Base-by-base conservation (phyloP, 257 asterid genomes). In the Solanum paucissectum region DNA sequence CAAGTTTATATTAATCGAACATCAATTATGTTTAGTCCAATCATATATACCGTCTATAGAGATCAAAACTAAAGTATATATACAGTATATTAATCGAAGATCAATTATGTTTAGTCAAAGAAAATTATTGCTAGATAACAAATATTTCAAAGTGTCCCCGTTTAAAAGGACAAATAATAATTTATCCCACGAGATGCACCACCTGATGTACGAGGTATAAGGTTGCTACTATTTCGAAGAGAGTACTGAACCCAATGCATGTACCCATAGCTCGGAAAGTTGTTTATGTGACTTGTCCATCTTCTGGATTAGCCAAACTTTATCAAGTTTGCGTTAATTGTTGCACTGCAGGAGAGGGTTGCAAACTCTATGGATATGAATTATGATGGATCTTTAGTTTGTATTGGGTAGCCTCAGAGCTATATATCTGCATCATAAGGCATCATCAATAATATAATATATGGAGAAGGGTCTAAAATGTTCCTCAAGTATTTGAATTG, bases 251-350 rank as follows among this genome's bases (percentile, higher is more conserved):
- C n/a, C n/a, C n/a, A 87, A 27, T 44, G 2, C 13, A 3, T 83
- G 90, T 83, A 89, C 89, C 6, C 5, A n/a, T 2, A 71, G 49
- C 87, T 90, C 88, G 18, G 52, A 33, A 10, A 46, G 83, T 29
- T 60, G 75, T 25, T 21, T 85, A 81, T 86, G 86, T 86, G 87
- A 82, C 52, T 20, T 90, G 90, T 85, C 91, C 91, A 16, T 40
- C 60, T 6, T 87, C 10, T 74, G 32, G n/a, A 66, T 23, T 46
- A 18, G 42, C 77, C n/a, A 84, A 89, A 9, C 7, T 86, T 7
- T 4, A 1, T 11, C 89, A 85, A 29, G 27, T 20, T 10, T 90
- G 90, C 7, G 69, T 81, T 85, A 86, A 82, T 13, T 90, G 90
- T 76, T 90, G 91, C 76, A 3, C 20, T 4, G 86, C 87, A 23